phyloP scores from a whole-genome alignment of 176 grass and related monocot species.

The Oryza nivara region DNA sequence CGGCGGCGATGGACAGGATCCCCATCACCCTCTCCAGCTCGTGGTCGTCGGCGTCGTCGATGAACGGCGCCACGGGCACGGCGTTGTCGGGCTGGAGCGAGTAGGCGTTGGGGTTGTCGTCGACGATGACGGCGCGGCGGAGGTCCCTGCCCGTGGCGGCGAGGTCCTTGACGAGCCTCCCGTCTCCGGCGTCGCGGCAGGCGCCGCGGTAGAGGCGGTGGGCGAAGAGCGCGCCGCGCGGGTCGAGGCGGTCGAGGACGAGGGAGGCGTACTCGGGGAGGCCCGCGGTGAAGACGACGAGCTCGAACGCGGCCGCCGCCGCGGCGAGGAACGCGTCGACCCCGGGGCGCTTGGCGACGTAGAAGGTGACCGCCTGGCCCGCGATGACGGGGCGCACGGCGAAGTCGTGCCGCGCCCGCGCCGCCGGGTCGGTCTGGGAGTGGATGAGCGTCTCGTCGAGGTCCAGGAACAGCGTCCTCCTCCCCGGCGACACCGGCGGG shows the following conservation, averaged over 20 bases:
- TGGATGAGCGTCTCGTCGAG: conserved; percentile 95
- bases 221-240: conserved; percentile 51
- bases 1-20: conserved; percentile 53
- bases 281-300: conserved; percentile 84
- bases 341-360: conserved; percentile 74
- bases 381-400: conserved; percentile 75
- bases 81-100: conserved; percentile 80
- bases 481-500: conserved; percentile 40
- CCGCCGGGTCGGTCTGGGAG: conserved; percentile 60
- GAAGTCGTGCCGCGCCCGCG: conserved; percentile 66
- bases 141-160: conserved; percentile 55
- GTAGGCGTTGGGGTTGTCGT: conserved; percentile 94
- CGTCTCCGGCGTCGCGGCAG: conserved; percentile 67
- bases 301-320: conserved; percentile 58
- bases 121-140: conserved; percentile 67
- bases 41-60: conserved; percentile 57
- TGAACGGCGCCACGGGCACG: conserved; percentile 64
- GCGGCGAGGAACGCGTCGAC: conserved; percentile 64
- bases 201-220: conserved; percentile 82
- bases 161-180: conserved; percentile 91
- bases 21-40: conserved; percentile 74
- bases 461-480: conserved; percentile 82
- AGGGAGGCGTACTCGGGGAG: conserved; percentile 75
- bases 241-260: conserved; percentile 77
- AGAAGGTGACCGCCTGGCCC: conserved; percentile 69